These are phyloP conservation scores for Malassezia caprae DNA, from an alignment of 1,284 basidiomycete genomes.

Conservation along the genomic window DNA sequence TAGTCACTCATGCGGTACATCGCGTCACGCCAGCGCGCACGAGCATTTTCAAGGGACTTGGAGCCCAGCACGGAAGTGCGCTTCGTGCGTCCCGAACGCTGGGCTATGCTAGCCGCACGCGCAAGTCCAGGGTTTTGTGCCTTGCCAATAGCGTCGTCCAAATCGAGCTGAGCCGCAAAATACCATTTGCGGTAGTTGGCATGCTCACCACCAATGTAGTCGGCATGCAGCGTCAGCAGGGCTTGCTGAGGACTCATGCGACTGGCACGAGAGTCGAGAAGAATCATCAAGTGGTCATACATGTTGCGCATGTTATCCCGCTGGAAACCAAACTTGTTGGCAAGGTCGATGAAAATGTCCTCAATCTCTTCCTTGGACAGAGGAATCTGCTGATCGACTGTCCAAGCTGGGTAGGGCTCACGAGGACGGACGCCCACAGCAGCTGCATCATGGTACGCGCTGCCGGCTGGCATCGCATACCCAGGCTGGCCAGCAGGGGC, in stretches of 20 bases:
- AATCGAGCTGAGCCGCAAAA: conserved; percentile 95
- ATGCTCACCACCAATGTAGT: conserved; percentile 84
- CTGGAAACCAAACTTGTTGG: conserved; percentile 98
- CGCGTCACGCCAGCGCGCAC: conserved; percentile 87
- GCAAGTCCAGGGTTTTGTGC: conserved; percentile 81
- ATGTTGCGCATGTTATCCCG: conserved; percentile 61
- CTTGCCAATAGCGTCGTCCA: conserved; percentile 91
- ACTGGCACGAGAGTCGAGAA: conserved; percentile 60
- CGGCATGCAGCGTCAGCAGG: conserved; percentile 79
- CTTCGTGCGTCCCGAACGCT: conserved; percentile 23
- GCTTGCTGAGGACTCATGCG: conserved; percentile 96
- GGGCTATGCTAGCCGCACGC: conserved; percentile 69
- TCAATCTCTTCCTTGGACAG: conserved; percentile 98
- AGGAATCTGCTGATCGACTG: conserved; percentile 78
- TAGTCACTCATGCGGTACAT: conserved; percentile 99
- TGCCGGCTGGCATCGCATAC: neutral
- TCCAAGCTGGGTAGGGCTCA: conserved; percentile 88
- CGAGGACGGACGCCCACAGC: conserved; percentile 29
- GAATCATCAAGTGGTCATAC: conserved; percentile 97
- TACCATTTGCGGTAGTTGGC: conserved; percentile 63
- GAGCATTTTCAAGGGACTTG: conserved; percentile 71
- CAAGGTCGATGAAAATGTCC: conserved; percentile 92
- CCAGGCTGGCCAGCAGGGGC: neutral
- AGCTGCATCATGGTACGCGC: conserved; percentile 17
- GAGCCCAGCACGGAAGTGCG: conserved; percentile 51